phyloP scores from a whole-genome alignment of 2,329 filamentous ascomycete genomes.

The Plenodomus biglobosus region DNA sequence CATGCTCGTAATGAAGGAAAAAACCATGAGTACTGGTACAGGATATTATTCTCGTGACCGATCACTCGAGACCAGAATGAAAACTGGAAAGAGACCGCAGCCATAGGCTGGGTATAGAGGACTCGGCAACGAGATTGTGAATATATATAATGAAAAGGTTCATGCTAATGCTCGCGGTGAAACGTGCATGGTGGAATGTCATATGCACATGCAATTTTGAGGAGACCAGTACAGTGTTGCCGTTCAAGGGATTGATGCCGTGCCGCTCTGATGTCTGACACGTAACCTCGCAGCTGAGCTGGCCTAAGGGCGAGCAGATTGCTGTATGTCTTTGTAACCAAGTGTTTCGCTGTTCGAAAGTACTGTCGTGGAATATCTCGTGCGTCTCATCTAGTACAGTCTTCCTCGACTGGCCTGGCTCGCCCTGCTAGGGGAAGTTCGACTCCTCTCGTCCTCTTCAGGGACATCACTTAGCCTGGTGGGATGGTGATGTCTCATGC shows the following conservation, averaged over 20 bases:
- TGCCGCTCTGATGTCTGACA: not conserved
- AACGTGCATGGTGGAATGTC: conserved; percentile 7
- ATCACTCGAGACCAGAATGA: not conserved
- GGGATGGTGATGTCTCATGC: conserved; percentile 44
- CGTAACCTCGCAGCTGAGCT: not conserved
- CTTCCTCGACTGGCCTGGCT: conserved; percentile 39
- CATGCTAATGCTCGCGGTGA: conserved; percentile 6
- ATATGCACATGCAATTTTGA: conserved; percentile 5
- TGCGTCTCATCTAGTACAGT: conserved; percentile 15
- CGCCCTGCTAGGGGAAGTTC: conserved; percentile 41
- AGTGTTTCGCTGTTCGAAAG: not conserved
- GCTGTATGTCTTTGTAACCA: not conserved
- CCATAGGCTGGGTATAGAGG: not conserved
- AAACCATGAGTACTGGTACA: conserved; percentile 15
- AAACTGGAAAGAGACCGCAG: not conserved
- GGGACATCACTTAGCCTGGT: conserved; percentile 46
- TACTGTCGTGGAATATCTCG: not conserved
- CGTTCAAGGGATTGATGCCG: not conserved
- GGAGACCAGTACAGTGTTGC: not conserved
- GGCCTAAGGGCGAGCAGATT: not conserved
- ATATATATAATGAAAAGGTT: not conserved
- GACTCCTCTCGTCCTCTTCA: conserved; percentile 45
- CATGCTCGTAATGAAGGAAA: conserved; percentile 10
- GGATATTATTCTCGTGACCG: not conserved
- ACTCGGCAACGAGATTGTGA: not conserved